Conservation (phyloP, 2,329 filamentous ascomycete species). For the Fusarium oxysporum region DNA sequence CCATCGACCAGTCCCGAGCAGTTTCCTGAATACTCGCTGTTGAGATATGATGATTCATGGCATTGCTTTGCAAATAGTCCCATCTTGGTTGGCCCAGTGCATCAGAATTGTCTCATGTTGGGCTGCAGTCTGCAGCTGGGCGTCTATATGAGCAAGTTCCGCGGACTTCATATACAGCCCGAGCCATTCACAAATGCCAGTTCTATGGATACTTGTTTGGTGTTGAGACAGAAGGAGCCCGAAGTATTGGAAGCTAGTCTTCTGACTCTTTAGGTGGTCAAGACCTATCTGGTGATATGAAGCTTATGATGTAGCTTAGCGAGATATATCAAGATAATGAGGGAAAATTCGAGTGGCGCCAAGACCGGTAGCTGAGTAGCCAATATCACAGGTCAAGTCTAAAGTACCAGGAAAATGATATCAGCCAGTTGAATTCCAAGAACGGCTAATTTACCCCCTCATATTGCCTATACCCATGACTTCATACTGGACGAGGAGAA, state of each 20-base stretch:
- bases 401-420: not conserved
- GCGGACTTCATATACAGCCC: not conserved
- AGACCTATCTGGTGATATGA: no score
- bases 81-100: not conserved
- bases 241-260: not conserved
- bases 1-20: not conserved
- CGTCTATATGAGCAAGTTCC: no score
- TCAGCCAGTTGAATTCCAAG: no score
- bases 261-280: no score
- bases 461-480: no score
- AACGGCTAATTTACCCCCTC: not conserved
- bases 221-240: not conserved
- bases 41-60: not conserved
- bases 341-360: not conserved
- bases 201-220: not conserved
- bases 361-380: not conserved
- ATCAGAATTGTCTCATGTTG: no score
- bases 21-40: not conserved
- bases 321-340: not conserved
- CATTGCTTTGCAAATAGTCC: not conserved
- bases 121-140: not conserved
- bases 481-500: not conserved
- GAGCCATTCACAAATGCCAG: not conserved
- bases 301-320: no score
- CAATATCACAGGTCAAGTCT: no score